A percentile compares a stretch with the other conserved stretches of the same genome.
Conservation (phyloP, 78 protist species). For the Ministeria vibrans region DNA sequence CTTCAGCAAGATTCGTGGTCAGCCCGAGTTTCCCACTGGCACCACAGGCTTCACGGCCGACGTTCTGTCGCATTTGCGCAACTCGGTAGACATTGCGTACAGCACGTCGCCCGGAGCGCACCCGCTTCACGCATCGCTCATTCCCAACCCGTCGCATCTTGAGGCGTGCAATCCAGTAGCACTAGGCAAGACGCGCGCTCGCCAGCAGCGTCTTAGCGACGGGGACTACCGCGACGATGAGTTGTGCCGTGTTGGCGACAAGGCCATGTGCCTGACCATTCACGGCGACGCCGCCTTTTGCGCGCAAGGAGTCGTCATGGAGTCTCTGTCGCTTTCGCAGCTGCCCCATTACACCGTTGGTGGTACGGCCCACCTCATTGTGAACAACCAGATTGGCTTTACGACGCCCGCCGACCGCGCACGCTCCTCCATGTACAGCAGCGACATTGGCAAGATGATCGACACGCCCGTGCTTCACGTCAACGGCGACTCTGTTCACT, state of each 20-base stretch:
- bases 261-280: conserved; percentile 42
- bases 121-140: conserved; percentile 65
- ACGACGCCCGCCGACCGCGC: conserved; percentile 87
- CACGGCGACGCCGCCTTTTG: conserved; percentile 97
- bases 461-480: conserved; percentile 94
- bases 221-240: conserved; percentile 4
- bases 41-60: conserved; percentile 81
- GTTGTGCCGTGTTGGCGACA: background rate
- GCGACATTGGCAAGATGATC: conserved; percentile 80
- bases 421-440: conserved; percentile 79
- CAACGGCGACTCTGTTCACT: conserved; percentile 80
- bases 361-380: conserved; percentile 90
- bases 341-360: conserved; percentile 79
- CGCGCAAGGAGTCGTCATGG: conserved; percentile 90
- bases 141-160: conserved; percentile 95
- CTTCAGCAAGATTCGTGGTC: background rate
- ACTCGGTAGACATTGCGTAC: conserved; percentile 22
- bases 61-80: conserved; percentile 95
- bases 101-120: conserved; percentile 38
- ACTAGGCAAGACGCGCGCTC: conserved; percentile 88
- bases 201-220: conserved; percentile 59
- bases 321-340: conserved; percentile 63
- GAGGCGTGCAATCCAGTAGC: conserved; percentile 93
- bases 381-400: conserved; percentile 96
- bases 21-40: background rate